Percentiles rank a stretch among this genome's conserved stretches.
Conservation (phyloP, 306 rosid genomes). For the Aeschynomene evenia region DNA sequence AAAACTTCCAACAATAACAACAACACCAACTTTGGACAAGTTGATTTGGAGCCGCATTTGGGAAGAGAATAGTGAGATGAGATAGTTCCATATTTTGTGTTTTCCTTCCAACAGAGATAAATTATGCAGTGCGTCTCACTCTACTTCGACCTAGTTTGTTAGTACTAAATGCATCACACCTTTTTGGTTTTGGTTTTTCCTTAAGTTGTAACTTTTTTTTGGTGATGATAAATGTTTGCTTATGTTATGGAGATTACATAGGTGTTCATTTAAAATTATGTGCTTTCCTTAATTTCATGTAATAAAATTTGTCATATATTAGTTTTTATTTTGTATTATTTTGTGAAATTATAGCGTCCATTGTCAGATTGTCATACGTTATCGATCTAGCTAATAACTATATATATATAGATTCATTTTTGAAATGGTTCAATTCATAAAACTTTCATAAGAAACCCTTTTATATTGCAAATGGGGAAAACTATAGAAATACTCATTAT, state of each 20-base stretch:
- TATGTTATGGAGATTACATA: background rate
- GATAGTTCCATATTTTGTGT: background rate
- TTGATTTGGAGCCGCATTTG: constrained; percentile 21
- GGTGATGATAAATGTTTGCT: background rate
- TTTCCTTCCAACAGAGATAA: background rate
- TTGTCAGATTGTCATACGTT: too few species aligned
- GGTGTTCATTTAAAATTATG: background rate
- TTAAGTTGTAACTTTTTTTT: background rate
- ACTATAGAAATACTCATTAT: too few species aligned
- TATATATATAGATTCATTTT: too few species aligned
- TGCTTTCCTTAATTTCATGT: background rate
- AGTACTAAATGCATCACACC: background rate
- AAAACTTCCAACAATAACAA: background rate
- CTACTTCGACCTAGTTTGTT: background rate
- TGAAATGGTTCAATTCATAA: too few species aligned
- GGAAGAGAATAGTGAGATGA: background rate
- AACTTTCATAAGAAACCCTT: too few species aligned
- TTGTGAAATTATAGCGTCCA: too few species aligned
- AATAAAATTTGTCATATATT: background rate
- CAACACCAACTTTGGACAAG: constrained; percentile 1
- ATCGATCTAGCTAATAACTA: too few species aligned
- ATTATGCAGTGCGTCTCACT: background rate
- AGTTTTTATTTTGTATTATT: too few species aligned
- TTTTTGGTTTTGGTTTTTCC: background rate
- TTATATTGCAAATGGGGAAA: too few species aligned